Conservation (phyloP, 1,284 basidiomycete species). For the Ceratobasidium sp. region DNA sequence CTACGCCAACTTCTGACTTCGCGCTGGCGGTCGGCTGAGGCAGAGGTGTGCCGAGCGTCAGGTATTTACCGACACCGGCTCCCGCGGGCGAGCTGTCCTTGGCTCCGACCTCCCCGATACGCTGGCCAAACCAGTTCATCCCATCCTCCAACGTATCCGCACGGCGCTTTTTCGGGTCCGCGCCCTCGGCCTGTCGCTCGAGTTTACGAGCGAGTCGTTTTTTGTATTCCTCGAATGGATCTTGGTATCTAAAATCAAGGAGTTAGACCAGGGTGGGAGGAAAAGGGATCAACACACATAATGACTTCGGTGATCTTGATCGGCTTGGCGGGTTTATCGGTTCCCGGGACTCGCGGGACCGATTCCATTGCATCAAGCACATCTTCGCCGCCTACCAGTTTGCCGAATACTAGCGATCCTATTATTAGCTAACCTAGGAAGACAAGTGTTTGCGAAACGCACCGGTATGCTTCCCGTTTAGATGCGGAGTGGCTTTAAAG, state of each 20-base stretch:
- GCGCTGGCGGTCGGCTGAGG: neutral
- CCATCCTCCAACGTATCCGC: constrained; percentile 69
- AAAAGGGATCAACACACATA: constrained; percentile 66
- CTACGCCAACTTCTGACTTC: constrained; percentile 22
- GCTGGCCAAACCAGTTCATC: constrained; percentile 80
- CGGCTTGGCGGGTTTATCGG: constrained; percentile 86
- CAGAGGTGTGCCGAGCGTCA: constrained; percentile 56
- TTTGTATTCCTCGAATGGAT: constrained; percentile 89
- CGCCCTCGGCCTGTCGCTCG: constrained; percentile 65
- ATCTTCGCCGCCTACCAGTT: constrained; percentile 94
- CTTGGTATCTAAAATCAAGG: constrained; percentile 59
- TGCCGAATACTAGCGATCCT: constrained; percentile 89
- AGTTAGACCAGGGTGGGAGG: constrained; percentile 29
- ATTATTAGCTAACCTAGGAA: constrained; percentile 60
- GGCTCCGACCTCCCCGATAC: constrained; percentile 19
- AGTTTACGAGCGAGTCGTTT: constrained; percentile 78
- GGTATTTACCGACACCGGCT: constrained; percentile 72
- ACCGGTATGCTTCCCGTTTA: constrained; percentile 60
- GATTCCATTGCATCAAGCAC: constrained; percentile 88
- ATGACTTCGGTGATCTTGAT: constrained; percentile 82
- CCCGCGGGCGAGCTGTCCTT: constrained; percentile 40
- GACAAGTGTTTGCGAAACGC: constrained; percentile 39
- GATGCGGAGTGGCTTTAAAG: constrained; percentile 82
- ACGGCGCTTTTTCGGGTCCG: constrained; percentile 52
- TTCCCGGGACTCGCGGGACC: constrained; percentile 82